A percentile compares a stretch with the other conserved stretches of the same genome.
Evolutionary conservation across 2,329 filamentous ascomycete genomes (phyloP).

Genomic region (Trichoderma gracile): DNA sequence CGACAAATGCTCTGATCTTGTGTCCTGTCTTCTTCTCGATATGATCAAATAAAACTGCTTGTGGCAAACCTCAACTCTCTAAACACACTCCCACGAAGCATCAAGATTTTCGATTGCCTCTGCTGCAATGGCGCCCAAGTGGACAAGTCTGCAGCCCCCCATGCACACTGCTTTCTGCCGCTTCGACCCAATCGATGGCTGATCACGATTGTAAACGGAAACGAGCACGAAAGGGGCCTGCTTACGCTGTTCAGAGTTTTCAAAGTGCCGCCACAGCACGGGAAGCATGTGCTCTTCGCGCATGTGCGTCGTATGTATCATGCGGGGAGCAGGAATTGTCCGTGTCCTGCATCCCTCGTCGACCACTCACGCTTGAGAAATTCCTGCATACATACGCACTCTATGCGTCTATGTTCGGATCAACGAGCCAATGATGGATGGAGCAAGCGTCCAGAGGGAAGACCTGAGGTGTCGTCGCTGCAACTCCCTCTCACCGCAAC

Average conservation of each 20-base stretch:
- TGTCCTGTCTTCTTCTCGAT: background rate
- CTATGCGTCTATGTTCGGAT: too few species aligned
- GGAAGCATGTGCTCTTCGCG: background rate
- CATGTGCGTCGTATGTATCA: background rate
- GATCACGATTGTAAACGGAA: background rate
- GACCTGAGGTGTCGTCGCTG: background rate
- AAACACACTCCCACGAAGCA: background rate
- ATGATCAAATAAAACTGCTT: too few species aligned
- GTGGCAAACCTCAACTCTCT: background rate
- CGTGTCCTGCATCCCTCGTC: background rate
- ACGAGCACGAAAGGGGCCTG: conserved; percentile 2
- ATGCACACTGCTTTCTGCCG: conserved; percentile 3
- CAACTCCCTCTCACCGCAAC: conserved; percentile 2
- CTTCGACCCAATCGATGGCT: background rate
- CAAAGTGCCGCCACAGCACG: too few species aligned
- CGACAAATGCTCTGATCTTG: background rate
- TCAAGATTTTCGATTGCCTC: background rate
- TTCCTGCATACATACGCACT: background rate
- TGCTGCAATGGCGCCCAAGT: conserved; percentile 24
- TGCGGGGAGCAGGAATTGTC: background rate
- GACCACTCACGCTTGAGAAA: background rate
- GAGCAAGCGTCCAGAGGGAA: background rate
- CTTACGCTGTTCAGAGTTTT: background rate
- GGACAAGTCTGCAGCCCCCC: background rate
- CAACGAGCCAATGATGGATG: background rate